Evolutionary conservation across 768 basidiomycete species (phyloP), one percentile per base, ranked within the genome.

Genomic region (Rhizopogon roseolus): DNA sequence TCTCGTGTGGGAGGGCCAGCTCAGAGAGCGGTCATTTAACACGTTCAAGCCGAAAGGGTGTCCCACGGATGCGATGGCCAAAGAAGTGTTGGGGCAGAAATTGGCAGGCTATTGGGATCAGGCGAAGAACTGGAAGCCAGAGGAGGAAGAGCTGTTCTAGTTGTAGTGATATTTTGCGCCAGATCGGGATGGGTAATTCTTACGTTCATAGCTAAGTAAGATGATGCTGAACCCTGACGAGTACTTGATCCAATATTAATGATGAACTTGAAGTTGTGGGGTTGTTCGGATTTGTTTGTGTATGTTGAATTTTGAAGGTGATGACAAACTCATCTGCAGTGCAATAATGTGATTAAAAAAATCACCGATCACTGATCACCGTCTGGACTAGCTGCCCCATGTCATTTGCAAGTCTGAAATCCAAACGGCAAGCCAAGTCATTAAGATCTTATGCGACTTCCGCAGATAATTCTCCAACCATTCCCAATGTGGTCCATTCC

Each of bases 31-130:
- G 41, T 77, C 80, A 49, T 98, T 93, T 71, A 84, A 69, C 63
- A 73, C 72, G 52, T 98, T 97, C 72, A 89, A 84, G 65, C 86
- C 88, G 34, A 86, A 81, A 73, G 84, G 78, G 51, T 91, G 89
- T 60, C 90, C 89, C 29, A 90, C 89, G 0, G 97, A 99, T 67
- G 72, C 79, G 22, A 78, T 85, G 37, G 96, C 93, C 11, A 90
- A 90, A 71, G 95, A 97, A 60, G 77, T 82, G 48, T 76, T 98
- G 27, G 95, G 95, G 1, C 79, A 82, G 54, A 93, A 85, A 76
- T 67, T 93, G 69, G 85, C 86, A 45, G 90, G 92, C 0, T 90
- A 93, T 66, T 98, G 95, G 95, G 96, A 98, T 68, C 81, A 90
- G 69, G 85, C 93, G 28, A 97, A 94, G 82, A 88, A 90, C 63